A percentile compares a stretch with the other conserved stretches of the same genome.
Evolutionary conservation across 768 basidiomycete genomes (phyloP).

Genomic region (Boletus tomentosulus): DNA sequence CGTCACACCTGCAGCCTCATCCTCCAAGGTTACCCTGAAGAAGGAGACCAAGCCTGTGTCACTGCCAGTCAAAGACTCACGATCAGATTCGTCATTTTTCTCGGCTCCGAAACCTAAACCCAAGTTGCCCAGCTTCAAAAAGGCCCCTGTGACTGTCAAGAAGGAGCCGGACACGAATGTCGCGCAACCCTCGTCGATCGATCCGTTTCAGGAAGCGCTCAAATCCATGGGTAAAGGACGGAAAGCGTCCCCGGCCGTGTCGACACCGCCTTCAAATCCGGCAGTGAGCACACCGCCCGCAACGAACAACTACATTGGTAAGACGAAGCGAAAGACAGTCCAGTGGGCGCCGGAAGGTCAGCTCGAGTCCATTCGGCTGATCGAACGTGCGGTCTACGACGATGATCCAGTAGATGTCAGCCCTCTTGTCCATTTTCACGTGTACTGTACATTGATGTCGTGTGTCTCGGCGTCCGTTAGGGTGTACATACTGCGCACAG

Average conservation of each 20-base stretch:
- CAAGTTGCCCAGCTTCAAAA: constrained; percentile 83
- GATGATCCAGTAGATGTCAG: constrained; percentile 87
- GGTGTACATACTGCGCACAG: constrained; percentile 66
- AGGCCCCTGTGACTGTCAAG: constrained; percentile 52
- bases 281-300: constrained; percentile 32
- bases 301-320: constrained; percentile 38
- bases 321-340: constrained; percentile 71
- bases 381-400: constrained; percentile 85
- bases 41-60: constrained; percentile 45
- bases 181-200: constrained; percentile 70
- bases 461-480: constrained; percentile 42
- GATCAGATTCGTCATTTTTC: constrained; percentile 86
- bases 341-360: constrained; percentile 72
- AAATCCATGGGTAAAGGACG: constrained; percentile 66
- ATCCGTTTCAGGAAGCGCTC: constrained; percentile 81
- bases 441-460: constrained; percentile 51
- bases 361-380: constrained; percentile 72
- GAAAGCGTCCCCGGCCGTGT: constrained; percentile 57
- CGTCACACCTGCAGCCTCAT: constrained; percentile 26
- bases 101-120: constrained; percentile 82
- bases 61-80: constrained; percentile 61
- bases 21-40: constrained; percentile 43
- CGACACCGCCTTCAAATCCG: constrained; percentile 50
- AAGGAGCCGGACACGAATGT: constrained; percentile 54
- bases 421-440: constrained; percentile 40